Evolutionary conservation across 257 asterid species (phyloP), one percentile per base, ranked within the genome.

Genomic region (Rubia yunnanensis): DNA sequence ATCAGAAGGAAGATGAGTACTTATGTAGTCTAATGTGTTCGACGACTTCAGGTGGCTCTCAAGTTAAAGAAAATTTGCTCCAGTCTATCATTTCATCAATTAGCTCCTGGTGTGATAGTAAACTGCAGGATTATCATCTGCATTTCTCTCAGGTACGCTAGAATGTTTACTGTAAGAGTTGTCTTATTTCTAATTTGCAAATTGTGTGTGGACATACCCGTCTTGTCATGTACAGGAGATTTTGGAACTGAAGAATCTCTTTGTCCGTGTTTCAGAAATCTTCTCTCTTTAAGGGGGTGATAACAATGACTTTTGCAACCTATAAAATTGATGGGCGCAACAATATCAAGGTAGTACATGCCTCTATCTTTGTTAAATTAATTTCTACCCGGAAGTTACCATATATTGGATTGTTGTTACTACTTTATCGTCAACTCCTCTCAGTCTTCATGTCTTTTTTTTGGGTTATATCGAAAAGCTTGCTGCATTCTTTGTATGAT

Each of bases 101-200:
- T 69, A 71, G 89, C 80, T 77, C 81, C 52, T 92, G 99, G 99
- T 87, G 95, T 44, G 95, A 92, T 79, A 70, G 66, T 72, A 87
- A 82, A 80, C 78, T 92, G 82, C 90, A 78, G 79, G 92, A 92
- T 84, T 92, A 88, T 78, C 97, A 89, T 77, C 81, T 80, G 63
- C 83, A 80, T 79, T 92, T 92, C 75, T 54, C 81, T 71, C 88
- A 92, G 99, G 99, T 92, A 67, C 68, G 53, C 70, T 23, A 69
- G 70, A 64, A 54, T 74, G 59, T 41, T 71, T 68, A 66, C 67
- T 58, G 54, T 55, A 41, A 60, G 36, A 64, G 57, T 59, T 57
- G 14, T 74, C 46, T 61, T 50, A 41, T 62, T 55, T 70, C 59
- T 53, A 20, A 50, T 77, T 54, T 27, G 73, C 7, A 44, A 23